These are phyloP conservation scores for Chlamydomonas sp. DNA, from an alignment of 139 green algal genomes.

Conservation along the genomic window DNA sequence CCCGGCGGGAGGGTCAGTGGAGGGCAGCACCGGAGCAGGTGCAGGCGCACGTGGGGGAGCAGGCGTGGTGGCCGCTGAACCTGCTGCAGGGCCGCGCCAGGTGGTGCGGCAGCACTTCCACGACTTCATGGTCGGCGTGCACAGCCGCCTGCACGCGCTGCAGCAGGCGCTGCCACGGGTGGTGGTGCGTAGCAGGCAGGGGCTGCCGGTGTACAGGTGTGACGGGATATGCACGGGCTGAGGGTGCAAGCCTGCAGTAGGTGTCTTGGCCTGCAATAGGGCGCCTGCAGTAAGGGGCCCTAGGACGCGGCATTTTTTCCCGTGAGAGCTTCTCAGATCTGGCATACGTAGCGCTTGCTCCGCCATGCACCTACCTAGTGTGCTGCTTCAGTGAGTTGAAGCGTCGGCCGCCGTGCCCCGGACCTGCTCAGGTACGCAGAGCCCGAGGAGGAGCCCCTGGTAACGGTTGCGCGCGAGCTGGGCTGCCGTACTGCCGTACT, in stretches of 20 bases:
- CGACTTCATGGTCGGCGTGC: constrained; percentile 94
- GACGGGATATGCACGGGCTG: not conserved
- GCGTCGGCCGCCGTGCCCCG: no score
- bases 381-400: not conserved
- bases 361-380: not conserved
- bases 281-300: not conserved
- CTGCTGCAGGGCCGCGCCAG: not conserved
- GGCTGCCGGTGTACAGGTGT: constrained; percentile 57
- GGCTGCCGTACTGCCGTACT: constrained; percentile 32
- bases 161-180: constrained; percentile 47
- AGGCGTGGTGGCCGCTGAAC: not conserved
- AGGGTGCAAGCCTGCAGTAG: not conserved
- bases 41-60: not conserved
- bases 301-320: not conserved
- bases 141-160: constrained; percentile 66
- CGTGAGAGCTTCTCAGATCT: no score
- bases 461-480: constrained; percentile 72
- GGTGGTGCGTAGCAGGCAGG: constrained; percentile 38
- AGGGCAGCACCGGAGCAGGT: not conserved
- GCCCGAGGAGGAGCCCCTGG: constrained; percentile 74
- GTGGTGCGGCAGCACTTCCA: constrained; percentile 86
- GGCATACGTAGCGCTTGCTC: not conserved
- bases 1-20: not conserved
- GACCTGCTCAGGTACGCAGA: constrained; percentile 38
- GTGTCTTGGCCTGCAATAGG: not conserved